phyloP scores from a whole-genome alignment of 176 grass and related monocot genomes.

The Phoenix roebelenii region DNA sequence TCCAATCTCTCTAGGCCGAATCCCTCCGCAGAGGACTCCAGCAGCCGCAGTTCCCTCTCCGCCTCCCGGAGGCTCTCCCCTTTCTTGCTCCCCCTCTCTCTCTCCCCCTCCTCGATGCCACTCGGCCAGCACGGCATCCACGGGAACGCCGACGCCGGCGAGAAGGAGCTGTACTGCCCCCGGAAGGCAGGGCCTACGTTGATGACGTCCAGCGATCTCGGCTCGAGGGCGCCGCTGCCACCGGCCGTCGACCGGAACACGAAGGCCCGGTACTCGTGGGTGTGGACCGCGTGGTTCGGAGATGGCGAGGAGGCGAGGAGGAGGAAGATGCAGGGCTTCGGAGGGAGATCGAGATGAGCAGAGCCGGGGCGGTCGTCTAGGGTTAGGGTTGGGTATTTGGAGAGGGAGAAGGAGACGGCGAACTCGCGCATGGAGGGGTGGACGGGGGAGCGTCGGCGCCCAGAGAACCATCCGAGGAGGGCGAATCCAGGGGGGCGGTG shows the following conservation, averaged over 20 bases:
- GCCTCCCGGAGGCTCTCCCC: slow-evolving; percentile 6
- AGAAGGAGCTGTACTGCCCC: slow-evolving; percentile 46
- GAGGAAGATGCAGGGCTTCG: slow-evolving; percentile 42
- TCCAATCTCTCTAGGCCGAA: slow-evolving; percentile 30
- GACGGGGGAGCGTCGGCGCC: slow-evolving; percentile 38
- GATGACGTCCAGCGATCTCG: slow-evolving; percentile 28
- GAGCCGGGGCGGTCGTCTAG: not conserved
- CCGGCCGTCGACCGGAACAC: not conserved
- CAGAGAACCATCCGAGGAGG: slow-evolving; percentile 57
- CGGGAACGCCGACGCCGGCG: slow-evolving; percentile 33
- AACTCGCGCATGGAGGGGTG: slow-evolving; percentile 53
- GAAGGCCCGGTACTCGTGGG: slow-evolving; percentile 20
- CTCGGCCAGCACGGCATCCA: slow-evolving; percentile 10
- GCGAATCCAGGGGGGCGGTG: not conserved
- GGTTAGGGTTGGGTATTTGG: slow-evolving; percentile 12
- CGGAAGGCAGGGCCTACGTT: slow-evolving; percentile 39
- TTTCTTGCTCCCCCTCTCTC: not conserved
- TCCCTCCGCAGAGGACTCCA: slow-evolving; percentile 32
- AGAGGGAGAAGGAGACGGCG: slow-evolving; percentile 30
- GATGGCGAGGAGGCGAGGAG: slow-evolving; percentile 30
- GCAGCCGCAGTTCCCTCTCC: slow-evolving; percentile 26
- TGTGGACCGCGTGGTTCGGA: slow-evolving; percentile 26
- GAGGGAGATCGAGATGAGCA: slow-evolving; percentile 9
- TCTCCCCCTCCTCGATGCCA: slow-evolving; percentile 5
- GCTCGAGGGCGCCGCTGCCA: slow-evolving; percentile 5